Percentiles rank a stretch among this genome's conserved stretches.
phyloP scores from a whole-genome alignment of 495 filamentous ascomycete genomes.

The Beverwykella pulmonaria region DNA sequence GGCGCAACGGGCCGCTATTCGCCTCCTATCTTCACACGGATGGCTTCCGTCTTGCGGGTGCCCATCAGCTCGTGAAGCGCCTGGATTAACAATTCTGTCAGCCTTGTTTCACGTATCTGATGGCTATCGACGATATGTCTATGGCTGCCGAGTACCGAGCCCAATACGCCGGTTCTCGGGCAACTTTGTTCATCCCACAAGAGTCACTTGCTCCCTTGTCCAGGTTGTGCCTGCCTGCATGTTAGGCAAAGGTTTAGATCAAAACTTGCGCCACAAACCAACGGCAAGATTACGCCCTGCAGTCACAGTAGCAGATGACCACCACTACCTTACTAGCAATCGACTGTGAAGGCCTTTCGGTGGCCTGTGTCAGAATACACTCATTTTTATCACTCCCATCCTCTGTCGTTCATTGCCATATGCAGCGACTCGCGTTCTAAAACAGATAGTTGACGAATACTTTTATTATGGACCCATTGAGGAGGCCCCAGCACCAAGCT shows the following conservation, averaged over 20 bases:
- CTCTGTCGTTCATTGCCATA: background rate
- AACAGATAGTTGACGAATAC: background rate
- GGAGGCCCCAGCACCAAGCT: background rate
- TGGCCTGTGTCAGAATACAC: background rate
- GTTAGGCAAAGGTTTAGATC: too few relatives aligned
- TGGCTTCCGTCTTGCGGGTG: background rate
- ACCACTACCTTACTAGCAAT: background rate
- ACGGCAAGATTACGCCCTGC: background rate
- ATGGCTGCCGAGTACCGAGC: background rate
- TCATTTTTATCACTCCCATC: background rate
- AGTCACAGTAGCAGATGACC: background rate
- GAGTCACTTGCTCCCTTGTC: too few relatives aligned
- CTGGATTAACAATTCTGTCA: too few relatives aligned
- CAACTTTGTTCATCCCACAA: background rate
- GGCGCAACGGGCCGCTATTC: slow-evolving; percentile 2
- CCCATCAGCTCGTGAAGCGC: background rate
- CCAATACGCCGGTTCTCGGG: background rate
- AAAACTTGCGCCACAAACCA: too few relatives aligned
- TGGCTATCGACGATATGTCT: background rate
- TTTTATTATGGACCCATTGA: background rate
- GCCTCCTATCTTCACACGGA: background rate
- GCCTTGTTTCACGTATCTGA: too few relatives aligned
- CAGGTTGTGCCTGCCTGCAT: background rate
- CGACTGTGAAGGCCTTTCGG: background rate
- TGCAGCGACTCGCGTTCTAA: background rate